Base-by-base conservation (phyloP, 441 rosid species). In the Viola pubescens region DNA sequence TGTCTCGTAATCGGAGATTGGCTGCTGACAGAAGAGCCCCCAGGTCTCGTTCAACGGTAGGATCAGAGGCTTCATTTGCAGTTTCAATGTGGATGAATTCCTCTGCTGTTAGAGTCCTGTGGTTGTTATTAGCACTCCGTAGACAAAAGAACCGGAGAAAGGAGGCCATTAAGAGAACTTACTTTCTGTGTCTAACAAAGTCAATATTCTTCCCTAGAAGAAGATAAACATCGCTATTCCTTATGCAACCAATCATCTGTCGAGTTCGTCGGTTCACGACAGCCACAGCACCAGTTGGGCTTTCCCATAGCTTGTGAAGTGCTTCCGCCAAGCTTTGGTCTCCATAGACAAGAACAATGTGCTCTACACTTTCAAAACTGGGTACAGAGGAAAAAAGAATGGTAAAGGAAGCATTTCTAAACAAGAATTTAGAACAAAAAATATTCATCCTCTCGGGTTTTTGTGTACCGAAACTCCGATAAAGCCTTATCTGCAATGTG, bases 401-500 rank as follows among this genome's bases (percentile, higher is more conserved):
- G 38, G 44, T 9, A 38, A 10, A 45, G 34, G 39, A 13, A 53
- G 10, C 9, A 54, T 9, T 45, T 4, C 13, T 11, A 41, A 5
- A 48, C 14, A 48, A 39, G 37, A 63, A n/a, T 47, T 4, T 6
- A 3, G 2, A 16, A 4, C 57, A 45, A 60, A 13, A 34, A 45
- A 37, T 38, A n/a, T 38, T 34, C n/a, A 7, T 54, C 42, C 5
- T n/a, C 10, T 38, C 44, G 44, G 3, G 5, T n/a, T 11, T 48
- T 26, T 37, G 52, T 6, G 0, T 72, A 74, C 76, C 71, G 51
- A 12, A 73, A 73, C 13, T 75, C 70, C 0, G 75, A 64, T 52
- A 80, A 44, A 40, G 75, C 61, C 48, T 68, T 80, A 48, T 72
- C 77, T 62, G 78, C 81, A 13, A 80, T 70, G 19, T 67, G 7